Evolutionary conservation across 371 early-diverging fungal species (phyloP), one percentile per base, ranked within the genome.

Genomic region (Syncephalastrum sp.): DNA sequence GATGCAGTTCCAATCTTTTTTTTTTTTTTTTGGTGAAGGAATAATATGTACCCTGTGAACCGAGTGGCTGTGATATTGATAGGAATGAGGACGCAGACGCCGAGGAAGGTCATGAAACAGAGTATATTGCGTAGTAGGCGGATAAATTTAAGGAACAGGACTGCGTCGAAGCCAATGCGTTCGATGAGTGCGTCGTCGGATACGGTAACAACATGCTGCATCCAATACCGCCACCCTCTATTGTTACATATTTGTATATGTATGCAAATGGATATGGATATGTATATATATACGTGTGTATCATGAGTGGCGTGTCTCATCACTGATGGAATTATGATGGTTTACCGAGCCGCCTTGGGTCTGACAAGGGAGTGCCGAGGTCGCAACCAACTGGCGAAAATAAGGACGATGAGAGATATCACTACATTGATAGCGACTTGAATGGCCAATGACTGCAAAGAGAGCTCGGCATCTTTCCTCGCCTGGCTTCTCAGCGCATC

Each of bases 91-190:
- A 67, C 72, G 50, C 80, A 69, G 47, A 82, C 64, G 7, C 87
- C 91, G n/a, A 89, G 38, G 10, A 87, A 33, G 6, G 81, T 75
- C 64, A 87, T 74, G 45, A 72, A 65, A 19, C 76, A 56, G 43
- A 91, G 72, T 17, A 88, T 62, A 13, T 72, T 67, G 47, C 82
- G 75, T 48, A 82, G 72, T 48, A 87, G 64, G 24, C 84, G 81
- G 25, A 90, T 47, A 60, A 91, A 91, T 23, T 89, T 83, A 50
- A 94, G 70, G 63, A 88, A 89, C 44, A 93, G 67, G 43, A 91
- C 85, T 16, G 91, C 88, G 63, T 94, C 94, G 19, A 89, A 68
- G 21, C 91, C 93, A n/a, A 92, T 82, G 41, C 82, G 78, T 21
- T 77, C 68, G 16, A 90, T 64, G 23, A 88, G 67, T 16, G 68